phyloP scores from a whole-genome alignment of 306 rosid genomes.

The Ochetophila trinervis region DNA sequence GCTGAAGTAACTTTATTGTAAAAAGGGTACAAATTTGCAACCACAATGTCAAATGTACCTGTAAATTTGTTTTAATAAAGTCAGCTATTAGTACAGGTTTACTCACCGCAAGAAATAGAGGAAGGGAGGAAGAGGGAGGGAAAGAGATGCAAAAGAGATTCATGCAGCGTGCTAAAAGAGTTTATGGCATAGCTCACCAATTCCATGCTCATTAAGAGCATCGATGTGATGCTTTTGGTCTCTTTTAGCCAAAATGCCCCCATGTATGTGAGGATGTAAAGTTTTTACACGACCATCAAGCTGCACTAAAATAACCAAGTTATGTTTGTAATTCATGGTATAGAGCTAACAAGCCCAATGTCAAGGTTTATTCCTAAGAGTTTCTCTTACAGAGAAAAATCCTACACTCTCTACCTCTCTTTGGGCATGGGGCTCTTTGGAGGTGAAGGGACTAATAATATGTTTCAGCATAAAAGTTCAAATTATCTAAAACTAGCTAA shows the following conservation, averaged over 20 bases:
- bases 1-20: slow-evolving; percentile 77
- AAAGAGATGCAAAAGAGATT: not conserved
- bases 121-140: no score
- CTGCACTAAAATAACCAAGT: slow-evolving; percentile 41
- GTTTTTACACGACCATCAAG: slow-evolving; percentile 98
- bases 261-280: slow-evolving; percentile 84
- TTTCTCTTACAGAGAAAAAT: not conserved
- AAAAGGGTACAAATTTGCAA: slow-evolving; percentile 93
- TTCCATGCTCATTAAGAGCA: slow-evolving; percentile 73
- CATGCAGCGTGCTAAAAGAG: not conserved
- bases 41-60: slow-evolving; percentile 93
- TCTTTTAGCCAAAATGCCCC: slow-evolving; percentile 96
- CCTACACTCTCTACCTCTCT: no score
- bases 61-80: not conserved
- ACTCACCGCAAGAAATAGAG: not conserved
- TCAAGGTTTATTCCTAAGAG: not conserved
- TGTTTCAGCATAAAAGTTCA: no score
- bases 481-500: no score
- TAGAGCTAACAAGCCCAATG: not conserved
- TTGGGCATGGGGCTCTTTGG: no score
- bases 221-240: slow-evolving; percentile 84
- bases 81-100: not conserved
- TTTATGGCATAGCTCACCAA: slow-evolving; percentile 49
- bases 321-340: slow-evolving; percentile 9
- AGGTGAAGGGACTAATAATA: no score